Percentiles rank a stretch among this genome's conserved stretches.
phyloP scores from a whole-genome alignment of 768 basidiomycete species.

The Termitomyces sp. region DNA sequence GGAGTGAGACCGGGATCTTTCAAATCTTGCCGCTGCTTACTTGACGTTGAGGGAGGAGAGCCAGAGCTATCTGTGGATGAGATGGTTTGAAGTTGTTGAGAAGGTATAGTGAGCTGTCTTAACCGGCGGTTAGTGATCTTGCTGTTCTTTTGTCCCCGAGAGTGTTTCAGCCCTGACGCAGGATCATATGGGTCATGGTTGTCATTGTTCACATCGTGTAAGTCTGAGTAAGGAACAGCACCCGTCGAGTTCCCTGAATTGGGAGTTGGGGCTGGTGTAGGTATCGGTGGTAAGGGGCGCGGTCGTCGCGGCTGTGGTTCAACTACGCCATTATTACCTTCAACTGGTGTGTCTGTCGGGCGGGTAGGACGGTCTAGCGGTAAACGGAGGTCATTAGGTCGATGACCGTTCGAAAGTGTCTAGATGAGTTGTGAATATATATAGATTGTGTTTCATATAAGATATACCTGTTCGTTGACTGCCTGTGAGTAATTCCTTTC shows the following conservation, averaged over 20 bases:
- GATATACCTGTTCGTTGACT: slow-evolving; percentile 14
- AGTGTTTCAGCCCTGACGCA: neutral
- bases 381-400: slow-evolving; percentile 5
- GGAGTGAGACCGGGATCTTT: slow-evolving; percentile 6
- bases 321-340: slow-evolving; percentile 2
- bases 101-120: neutral
- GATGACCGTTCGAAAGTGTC: neutral
- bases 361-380: slow-evolving; percentile 9
- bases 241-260: slow-evolving; percentile 3
- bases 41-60: slow-evolving; percentile 5
- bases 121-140: neutral
- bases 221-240: slow-evolving; percentile 8
- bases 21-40: slow-evolving; percentile 12
- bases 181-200: slow-evolving; percentile 15
- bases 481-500: slow-evolving; percentile 10
- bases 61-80: neutral
- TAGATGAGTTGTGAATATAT: neutral
- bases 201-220: slow-evolving; percentile 13
- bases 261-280: slow-evolving; percentile 13
- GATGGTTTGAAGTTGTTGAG: neutral
- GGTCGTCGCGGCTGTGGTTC: slow-evolving; percentile 17
- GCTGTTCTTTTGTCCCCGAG: neutral
- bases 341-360: slow-evolving; percentile 7
- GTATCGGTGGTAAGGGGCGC: slow-evolving; percentile 22
- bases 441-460: neutral